Evolutionary conservation across 495 filamentous ascomycete genomes (phyloP), one percentile per base, ranked within the genome.

Genomic region (Annulohypoxylon stygium): DNA sequence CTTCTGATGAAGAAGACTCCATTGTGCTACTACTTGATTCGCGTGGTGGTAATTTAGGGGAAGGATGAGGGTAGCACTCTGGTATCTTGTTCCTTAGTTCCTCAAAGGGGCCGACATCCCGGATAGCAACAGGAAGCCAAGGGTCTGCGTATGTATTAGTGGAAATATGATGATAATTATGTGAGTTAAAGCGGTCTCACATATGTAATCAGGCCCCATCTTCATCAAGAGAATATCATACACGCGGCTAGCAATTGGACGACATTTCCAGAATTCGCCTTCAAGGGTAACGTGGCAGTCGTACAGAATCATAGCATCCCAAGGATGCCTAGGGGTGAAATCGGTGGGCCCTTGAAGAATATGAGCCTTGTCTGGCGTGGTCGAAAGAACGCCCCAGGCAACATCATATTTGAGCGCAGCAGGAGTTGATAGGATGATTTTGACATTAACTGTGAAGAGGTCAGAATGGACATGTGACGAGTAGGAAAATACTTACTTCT

Each of bases 181-280:
- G 14, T 11, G 20, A 3, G 34, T 5, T 2, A 10, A 14, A 1
- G 4, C 37, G 7, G 25, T 51, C 69, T 55, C 62, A 71, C 59
- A 61, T 3, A 30, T n/a, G 7, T 36, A 69, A 5, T 65, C 18
- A 0, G 36, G 34, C 20, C 20, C 25, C 10, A 50, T 33, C n/a
- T 53, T 61, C 26, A 71, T 68, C 0, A 63, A 33, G 33, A 71
- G 37, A 10, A 72, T 43, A 10, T 69, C 68, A 64, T 65, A 72
- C 30, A 55, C 61, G 14, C 53, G 45, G 6, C 45, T 23, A n/a
- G 4, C 16, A 33, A 55, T 55, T 11, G 18, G 1, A 26, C 34
- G 2, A 12, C 34, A 10, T 14, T 39, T 23, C 8, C n/a, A 1
- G 25, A 18, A 33, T 3, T 43, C 25, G 6, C 58, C 37, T 11